Base-by-base conservation (phyloP, 179 eudicot species). In the Silene vulgaris region DNA sequence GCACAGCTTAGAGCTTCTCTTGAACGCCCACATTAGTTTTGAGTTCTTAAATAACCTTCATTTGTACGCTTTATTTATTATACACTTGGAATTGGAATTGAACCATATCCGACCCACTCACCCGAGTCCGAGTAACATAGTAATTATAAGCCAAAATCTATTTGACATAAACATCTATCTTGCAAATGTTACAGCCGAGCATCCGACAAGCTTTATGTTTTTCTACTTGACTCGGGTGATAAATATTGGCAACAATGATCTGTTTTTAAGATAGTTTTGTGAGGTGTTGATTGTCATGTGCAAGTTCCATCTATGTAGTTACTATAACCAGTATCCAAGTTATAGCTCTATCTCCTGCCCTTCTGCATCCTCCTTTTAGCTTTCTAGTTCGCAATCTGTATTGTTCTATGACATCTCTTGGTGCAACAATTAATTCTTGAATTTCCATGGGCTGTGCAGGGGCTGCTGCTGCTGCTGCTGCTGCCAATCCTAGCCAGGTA, bases 401-500 rank as follows among this genome's bases (percentile, higher is more conserved):
- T 54, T 54, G 59, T 54, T 54, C 59, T 12, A 54, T 54, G 59
- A n/a, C 19, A 13, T 54, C 19, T 54, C 59, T 14, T 16, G 19
- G 17, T 54, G 59, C 59, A 54, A 54, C 59, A 54, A 54, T 54
- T 54, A 13, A 54, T 54, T 1, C 59, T 13, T 54, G 6, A 14
- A 54, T 56, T 57, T 68, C 19, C 35, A 76, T 69, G 63, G 52
- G 40, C 43, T 64, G 71, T 54, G 80, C 86, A 87, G 91, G 95
- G 72, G 79, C 74, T 74, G 78, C 77, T 28, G 26, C 26, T 23
- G 26, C 26, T n/a, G 79, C 74, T 74, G 78, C 77, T 28, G 79
- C 37, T 20, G 81, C 82, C 19, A 69, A 59, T 57, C 75, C 77
- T 65, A 52, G 81, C 63, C 84, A 87, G 95, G 91, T 88, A 77